A percentile compares a stretch with the other conserved stretches of the same genome.
phyloP scores from a whole-genome alignment of 352 stramenopile genomes.

The Phytophthora melonis region DNA sequence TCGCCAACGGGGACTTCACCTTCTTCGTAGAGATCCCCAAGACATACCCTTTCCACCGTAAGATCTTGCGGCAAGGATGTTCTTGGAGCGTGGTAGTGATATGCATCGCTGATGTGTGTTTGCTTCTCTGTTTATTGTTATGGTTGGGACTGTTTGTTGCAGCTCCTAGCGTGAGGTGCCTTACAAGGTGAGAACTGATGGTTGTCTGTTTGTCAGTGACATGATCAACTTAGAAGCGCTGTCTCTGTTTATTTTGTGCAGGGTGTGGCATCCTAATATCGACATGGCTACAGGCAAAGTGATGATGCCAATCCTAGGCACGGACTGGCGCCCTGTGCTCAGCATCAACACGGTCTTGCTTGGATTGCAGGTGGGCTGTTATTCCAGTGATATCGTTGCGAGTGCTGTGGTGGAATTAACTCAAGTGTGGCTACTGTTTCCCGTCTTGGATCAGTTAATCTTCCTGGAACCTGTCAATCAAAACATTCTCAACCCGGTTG shows the following conservation, averaged over 20 bases:
- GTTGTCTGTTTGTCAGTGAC: not conserved
- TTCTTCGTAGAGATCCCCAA: conserved; percentile 90
- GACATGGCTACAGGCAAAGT: conserved; percentile 78
- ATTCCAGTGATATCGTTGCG: not conserved
- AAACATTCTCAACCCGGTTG: conserved; percentile 65
- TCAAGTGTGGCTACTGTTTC: not conserved
- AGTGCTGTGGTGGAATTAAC: too few relatives aligned
- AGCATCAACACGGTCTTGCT: conserved; percentile 90
- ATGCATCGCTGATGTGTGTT: not conserved
- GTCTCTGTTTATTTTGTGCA: conserved; percentile 28
- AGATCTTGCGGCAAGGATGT: conserved; percentile 3
- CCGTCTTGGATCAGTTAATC: conserved; percentile 57
- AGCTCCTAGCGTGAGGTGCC: conserved; percentile 79
- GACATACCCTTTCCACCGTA: conserved; percentile 89
- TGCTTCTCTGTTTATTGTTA: not conserved
- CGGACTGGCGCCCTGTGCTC: conserved; percentile 86
- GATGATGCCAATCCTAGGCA: conserved; percentile 89
- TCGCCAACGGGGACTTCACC: conserved; percentile 86
- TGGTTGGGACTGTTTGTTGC: not conserved
- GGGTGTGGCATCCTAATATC: conserved; percentile 89
- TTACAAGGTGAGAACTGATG: conserved; percentile 56
- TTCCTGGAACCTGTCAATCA: conserved; percentile 83
- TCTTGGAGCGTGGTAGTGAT: not conserved
- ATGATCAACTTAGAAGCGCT: not conserved
- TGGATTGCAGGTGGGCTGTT: conserved; percentile 67